These are phyloP conservation scores for Stephania japonica DNA, from an alignment of 164 flowering plant species.

Conservation along the genomic window DNA sequence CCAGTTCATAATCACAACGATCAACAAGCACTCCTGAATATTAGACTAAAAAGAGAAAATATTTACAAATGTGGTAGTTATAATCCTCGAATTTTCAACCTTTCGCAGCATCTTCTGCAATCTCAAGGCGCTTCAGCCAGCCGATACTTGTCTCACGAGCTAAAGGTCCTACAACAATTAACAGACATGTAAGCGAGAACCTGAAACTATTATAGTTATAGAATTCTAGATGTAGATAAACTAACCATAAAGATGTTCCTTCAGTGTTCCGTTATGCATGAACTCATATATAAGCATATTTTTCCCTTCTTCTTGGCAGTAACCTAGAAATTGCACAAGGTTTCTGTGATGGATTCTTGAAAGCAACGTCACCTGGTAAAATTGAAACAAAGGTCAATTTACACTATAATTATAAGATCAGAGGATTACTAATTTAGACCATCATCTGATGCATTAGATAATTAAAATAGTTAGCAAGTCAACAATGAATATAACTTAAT, in stretches of 20 bases:
- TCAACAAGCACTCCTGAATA: too few species aligned
- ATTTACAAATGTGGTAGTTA: not conserved
- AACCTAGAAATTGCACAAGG: conserved; percentile 90
- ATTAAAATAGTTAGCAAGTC: not conserved
- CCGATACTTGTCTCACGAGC: conserved; percentile 46
- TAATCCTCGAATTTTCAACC: conserved; percentile 32
- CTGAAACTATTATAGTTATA: not conserved
- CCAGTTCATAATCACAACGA: conserved; percentile 8
- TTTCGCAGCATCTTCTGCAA: conserved; percentile 97
- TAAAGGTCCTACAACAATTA: conserved; percentile 42
- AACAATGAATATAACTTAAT: not conserved
- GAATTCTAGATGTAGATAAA: not conserved
- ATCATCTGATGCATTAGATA: not conserved
- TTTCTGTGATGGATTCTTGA: conserved; percentile 98
- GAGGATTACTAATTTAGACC: not conserved
- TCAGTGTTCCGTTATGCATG: conserved; percentile 97
- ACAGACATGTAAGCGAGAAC: conserved; percentile 1
- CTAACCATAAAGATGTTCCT: conserved; percentile 96
- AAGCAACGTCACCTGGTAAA: conserved; percentile 74
- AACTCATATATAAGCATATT: conserved; percentile 89
- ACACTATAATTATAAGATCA: not conserved
- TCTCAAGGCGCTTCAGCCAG: conserved; percentile 95
- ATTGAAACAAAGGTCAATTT: conserved; percentile 10
- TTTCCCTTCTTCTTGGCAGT: conserved; percentile 88
- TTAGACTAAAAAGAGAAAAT: not conserved